Evolutionary conservation across 176 grass and related monocot genomes (phyloP).

Genomic region (Rhynchospora breviuscula): DNA sequence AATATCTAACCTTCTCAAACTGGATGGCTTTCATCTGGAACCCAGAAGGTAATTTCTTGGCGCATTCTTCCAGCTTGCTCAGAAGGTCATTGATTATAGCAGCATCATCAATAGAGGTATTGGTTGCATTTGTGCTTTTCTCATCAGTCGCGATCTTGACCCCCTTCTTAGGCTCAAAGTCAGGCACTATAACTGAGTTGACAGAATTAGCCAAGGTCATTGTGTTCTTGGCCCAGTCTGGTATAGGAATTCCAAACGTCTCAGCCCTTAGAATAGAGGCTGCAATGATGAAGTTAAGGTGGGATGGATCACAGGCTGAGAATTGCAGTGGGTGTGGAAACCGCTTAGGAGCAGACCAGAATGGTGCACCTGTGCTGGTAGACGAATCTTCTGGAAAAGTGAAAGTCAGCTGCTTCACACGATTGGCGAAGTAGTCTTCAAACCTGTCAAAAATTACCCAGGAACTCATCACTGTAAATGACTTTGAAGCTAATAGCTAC

Average conservation of each 20-base stretch:
- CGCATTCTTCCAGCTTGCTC: constrained; percentile 52
- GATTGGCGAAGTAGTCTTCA: constrained; percentile 75
- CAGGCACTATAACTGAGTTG: constrained; percentile 45
- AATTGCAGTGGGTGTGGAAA: constrained; percentile 56
- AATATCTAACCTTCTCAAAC: constrained; percentile 54
- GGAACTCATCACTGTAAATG: constrained; percentile 15
- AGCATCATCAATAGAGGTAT: constrained; percentile 52
- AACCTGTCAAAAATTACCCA: constrained; percentile 35
- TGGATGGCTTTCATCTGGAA: constrained; percentile 73
- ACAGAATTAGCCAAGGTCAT: constrained; percentile 38
- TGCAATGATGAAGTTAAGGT: constrained; percentile 55
- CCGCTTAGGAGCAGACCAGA: constrained; percentile 82
- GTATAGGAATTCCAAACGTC: constrained; percentile 55
- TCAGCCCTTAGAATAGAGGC: constrained; percentile 64
- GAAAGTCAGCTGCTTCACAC: constrained; percentile 75
- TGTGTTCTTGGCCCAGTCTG: constrained; percentile 49
- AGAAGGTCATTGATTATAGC: constrained; percentile 52
- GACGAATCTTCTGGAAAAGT: constrained; percentile 64
- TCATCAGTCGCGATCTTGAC: constrained; percentile 56
- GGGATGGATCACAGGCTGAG: constrained; percentile 46
- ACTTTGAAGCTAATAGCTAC: background rate
- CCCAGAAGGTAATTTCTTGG: constrained; percentile 40
- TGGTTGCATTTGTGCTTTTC: constrained; percentile 38
- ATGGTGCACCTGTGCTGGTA: constrained; percentile 61
- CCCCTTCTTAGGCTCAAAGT: constrained; percentile 52